Evolutionary conservation across 2,329 filamentous ascomycete species (phyloP), one percentile per base, ranked within the genome.

Genomic region (Calonectria pseudoreteaudii): DNA sequence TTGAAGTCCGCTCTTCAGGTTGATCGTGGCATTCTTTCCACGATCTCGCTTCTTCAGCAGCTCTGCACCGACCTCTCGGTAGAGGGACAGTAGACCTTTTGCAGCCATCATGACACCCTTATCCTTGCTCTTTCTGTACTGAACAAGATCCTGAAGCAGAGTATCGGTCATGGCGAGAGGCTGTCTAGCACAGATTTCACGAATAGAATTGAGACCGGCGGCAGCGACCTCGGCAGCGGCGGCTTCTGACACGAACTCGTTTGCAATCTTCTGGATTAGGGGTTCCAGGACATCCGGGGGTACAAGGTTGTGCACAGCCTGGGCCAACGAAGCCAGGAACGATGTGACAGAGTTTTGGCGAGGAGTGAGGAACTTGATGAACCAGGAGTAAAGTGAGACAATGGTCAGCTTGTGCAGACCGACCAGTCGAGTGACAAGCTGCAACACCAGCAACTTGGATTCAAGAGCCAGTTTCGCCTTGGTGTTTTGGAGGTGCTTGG

Each of bases 61-160:
- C 78, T 98, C 94, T 0, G 97, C 95, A 44, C 94, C 95, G 18
- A 98, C 94, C 82, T 98, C 96, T 78, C 97, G 90, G 87, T 98
- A 99, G 8, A 99, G 88, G 30, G 95, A 95, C 52, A 99, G 88
- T 9, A 99, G 88, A 76, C 97, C 96, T 84, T 97, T 96, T 18
- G 96, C 95, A 10, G 97, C 97, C 97, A 99, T 98, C 91, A 98
- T 96, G n/a, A 97, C 94, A 73, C 96, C 96, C 88, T 98, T 99
- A 82, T 99, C 97, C 83, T 99, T 99, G 82, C 95, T 98, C 88
- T 97, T 98, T 74, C 95, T 92, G 86, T 99, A 98, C 87, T 97
- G 94, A 13, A 98, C 95, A 67, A 99, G 86, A 87, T 99, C 97
- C 84, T 99, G 96, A 36, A 99, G 87, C n/a, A 99, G 86, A 0